Conservation (phyloP, 2,329 filamentous ascomycete genomes). For the Elsinoe australis region DNA sequence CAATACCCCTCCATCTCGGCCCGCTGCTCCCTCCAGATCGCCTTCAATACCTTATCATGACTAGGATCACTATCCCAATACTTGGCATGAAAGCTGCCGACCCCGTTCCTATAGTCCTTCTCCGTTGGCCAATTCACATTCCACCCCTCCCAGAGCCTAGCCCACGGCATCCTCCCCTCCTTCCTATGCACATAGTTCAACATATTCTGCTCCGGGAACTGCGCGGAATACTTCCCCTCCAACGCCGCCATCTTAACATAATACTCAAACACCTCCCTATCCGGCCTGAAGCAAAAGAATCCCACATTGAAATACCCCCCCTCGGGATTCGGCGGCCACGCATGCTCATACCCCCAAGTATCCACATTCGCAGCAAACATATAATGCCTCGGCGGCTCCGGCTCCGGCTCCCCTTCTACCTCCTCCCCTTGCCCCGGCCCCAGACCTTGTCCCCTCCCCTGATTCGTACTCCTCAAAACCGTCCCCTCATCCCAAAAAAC, state of each 20-base stretch:
- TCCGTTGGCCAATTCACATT: conserved; percentile 35
- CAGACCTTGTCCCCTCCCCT: not conserved
- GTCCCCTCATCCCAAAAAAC: conserved; percentile 34
- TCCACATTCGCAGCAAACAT: conserved; percentile 34
- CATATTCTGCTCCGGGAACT: conserved; percentile 34
- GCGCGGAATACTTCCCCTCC: conserved; percentile 30
- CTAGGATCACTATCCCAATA: conserved; percentile 33
- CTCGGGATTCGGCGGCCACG: conserved; percentile 27
- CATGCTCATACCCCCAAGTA: conserved; percentile 28
- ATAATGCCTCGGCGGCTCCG: conserved; percentile 31
- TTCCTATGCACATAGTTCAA: conserved; percentile 35
- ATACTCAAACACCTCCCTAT: conserved; percentile 30
- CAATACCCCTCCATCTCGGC: conserved; percentile 33
- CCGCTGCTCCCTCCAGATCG: conserved; percentile 31
- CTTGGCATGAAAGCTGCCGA: conserved; percentile 35
- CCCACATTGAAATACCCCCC: conserved; percentile 29
- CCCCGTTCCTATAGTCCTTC: conserved; percentile 32
- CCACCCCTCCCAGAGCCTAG: conserved; percentile 33
- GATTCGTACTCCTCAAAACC: conserved; percentile 21
- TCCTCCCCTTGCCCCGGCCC: conserved; percentile 24
- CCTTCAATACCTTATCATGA: conserved; percentile 31
- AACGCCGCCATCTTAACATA: conserved; percentile 30
- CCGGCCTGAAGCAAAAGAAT: conserved; percentile 35
- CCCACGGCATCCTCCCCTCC: conserved; percentile 37
- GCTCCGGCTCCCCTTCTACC: not conserved